Evolutionary conservation across 2,329 filamentous ascomycete genomes (phyloP), one percentile per base, ranked within the genome.

Genomic region (Byssothecium circinans): DNA sequence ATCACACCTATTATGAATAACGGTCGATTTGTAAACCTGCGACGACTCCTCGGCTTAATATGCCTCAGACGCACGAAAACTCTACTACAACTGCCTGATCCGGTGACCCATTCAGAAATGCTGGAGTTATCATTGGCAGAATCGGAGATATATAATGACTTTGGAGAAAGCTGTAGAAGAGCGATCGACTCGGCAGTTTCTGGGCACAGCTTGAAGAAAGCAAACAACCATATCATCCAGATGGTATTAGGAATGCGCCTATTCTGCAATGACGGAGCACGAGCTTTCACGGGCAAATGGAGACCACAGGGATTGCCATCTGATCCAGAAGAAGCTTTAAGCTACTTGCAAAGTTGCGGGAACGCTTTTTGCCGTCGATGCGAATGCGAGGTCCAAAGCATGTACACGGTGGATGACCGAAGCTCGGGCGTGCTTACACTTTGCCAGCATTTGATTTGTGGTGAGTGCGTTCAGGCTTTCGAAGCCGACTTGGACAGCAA

Each of bases 201-300:
- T 14, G 52, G 48, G 12, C 45, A 49, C 22, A 54, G 36, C 6
- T 18, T 46, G 10, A 41, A 42, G 17, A 45, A 50, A 37, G 46
- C 46, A 7, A 39, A 55, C 14, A 46, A 47, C 10, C 25, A 37
- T 18, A 52, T 65, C 7, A 38, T 64, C 3, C 43, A 51, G 11
- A 45, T 50, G 11, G 15, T 66, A 1, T 47, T 66, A 5, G 49
- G 47, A 22, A 40, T 64, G 18, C 61, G 64, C 14, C 50, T 66
- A 5, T 64, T 64, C 40, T 68, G 62, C 45, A 64, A 65, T 35
- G 53, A 56, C n/a, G 45, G 45, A 8, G 37, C 4, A 20, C n/a
- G n/a, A n/a, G 43, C 43, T 10, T 33, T 47, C 5, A 20, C 15
- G 2, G 39, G 35, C 22, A 39, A 32, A 15, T 20, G 25, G 18